Evolutionary conservation across 2,329 filamentous ascomycete genomes (phyloP).

Genomic region (Ophiostoma sp.): DNA sequence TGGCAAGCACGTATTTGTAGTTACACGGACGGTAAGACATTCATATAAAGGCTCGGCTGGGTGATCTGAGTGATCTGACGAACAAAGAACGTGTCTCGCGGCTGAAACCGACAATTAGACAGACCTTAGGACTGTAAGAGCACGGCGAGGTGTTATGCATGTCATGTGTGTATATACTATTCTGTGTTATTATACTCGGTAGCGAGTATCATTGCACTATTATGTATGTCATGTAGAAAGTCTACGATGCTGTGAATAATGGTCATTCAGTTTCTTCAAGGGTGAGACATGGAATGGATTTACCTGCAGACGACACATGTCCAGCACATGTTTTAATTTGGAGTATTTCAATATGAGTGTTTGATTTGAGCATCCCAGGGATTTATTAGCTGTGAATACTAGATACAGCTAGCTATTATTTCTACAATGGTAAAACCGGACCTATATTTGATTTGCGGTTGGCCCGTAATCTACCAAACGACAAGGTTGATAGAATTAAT

Average conservation of each 20-base stretch:
- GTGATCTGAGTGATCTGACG: constrained; percentile 1
- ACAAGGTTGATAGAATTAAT: no score
- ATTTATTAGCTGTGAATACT: no score
- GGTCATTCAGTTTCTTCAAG: background rate
- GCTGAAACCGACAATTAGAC: constrained; percentile 10
- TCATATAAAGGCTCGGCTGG: background rate
- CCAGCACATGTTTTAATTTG: background rate
- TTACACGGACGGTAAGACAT: background rate
- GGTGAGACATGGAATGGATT: constrained; percentile 1
- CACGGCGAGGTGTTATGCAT: no score
- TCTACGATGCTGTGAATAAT: background rate
- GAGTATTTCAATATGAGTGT: background rate
- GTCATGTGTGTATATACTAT: no score
- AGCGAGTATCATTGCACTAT: background rate
- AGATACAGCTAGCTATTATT: no score
- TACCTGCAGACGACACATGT: background rate
- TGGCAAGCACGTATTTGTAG: background rate
- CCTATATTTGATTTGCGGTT: no score
- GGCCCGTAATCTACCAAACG: no score
- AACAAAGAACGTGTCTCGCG: constrained; percentile 11
- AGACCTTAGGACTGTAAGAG: background rate
- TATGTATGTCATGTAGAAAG: background rate
- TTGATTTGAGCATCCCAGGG: background rate
- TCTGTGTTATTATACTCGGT: no score
- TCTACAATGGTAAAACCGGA: no score